Evolutionary conservation across 768 basidiomycete species (phyloP), one percentile per base, ranked within the genome.

Genomic region (Mycena sanguinolenta): DNA sequence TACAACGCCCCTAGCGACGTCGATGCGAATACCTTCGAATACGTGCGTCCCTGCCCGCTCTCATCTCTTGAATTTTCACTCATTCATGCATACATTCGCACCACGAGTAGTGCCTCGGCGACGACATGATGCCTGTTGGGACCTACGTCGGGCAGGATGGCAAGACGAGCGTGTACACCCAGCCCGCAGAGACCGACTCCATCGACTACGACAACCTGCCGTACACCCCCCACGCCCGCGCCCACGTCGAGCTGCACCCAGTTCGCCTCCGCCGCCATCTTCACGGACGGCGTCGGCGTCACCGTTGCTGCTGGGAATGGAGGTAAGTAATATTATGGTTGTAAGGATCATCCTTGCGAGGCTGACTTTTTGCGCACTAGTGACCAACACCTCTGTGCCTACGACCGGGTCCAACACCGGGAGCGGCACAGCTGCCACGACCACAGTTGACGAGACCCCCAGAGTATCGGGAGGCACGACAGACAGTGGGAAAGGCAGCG

Each of bases 1-100:
- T 89, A 86, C 81, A 91, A 90, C 71, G 88, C 84, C 44, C 90
- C 89, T 3, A 84, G 81, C 70, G 74, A 77, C 17, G 86, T 86
- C 58, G 65, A 80, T 62, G 77, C 85, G 25, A 84, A 83, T 46
- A 77, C 78, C 0, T 91, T 89, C 77, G 84, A 85, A 63, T 75
- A 77, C 10, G 58, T 60, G 28, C 58, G 58, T 58, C 14, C 8
- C 17, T 38, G 10, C 39, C 27, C 3, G 27, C 6, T 7, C 39
- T 0, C 14, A n/a, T n/a, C 36, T 13, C 27, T 23, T 23, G 16
- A 16, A 14, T 19, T n/a, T n/a, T 27, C 23, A 9, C 16, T 42
- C 12, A 34, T 42, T 12, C 21, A 55, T 27, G 21, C 28, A 34
- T n/a, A n/a, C n/a, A n/a, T n/a, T n/a, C 10, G 32, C 32, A 34